Evolutionary conservation across 164 flowering plant genomes (phyloP), one percentile per base, ranked within the genome.

Genomic region (Piper betle): DNA sequence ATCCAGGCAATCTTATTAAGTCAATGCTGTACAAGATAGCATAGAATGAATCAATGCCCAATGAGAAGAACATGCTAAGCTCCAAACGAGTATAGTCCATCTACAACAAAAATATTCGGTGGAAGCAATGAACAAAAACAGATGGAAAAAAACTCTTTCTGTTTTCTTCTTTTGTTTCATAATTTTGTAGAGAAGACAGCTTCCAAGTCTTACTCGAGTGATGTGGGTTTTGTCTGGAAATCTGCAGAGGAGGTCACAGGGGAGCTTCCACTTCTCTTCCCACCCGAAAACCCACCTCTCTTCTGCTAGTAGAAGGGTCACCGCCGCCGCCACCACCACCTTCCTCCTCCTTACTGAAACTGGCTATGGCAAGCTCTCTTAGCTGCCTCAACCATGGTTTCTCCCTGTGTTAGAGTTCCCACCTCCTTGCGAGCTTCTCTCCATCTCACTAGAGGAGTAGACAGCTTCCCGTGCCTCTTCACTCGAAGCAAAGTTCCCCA

Each of bases 361-460:
- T 86, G 37, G 91, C 78, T 73, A 75, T 83, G 13, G 96, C 98
- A 68, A 92, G 6, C 64, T 85, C 95, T 93, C 43, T 72, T 15
- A 93, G 78, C 64, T 85, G 97, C 73, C 71, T 86, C 70, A 78
- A 11, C 98, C 94, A 83, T 55, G 98, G 82, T 61, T 62, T 87
- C 1, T 92, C 91, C 68, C 1, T 4, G 71, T 62, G 17, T 87
- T 73, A 15, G 89, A 77, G 75, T 77, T 79, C 41, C 82, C 59
- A 56, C 80, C 82, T 6, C 73, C 80, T 19, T 38, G 38, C 0
- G 83, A 75, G 65, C 74, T 77, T 72, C 68, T 74, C 60, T 71
- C 17, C 50, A 66, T 69, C 7, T 74, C 86, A 2, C 70, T 42
- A 18, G 77, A 64, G 59, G 77, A 41, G n/a, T n/a, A n/a, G 57